Base-by-base conservation (phyloP, 805 yeast genomes). In the Candida fluviatilis region DNA sequence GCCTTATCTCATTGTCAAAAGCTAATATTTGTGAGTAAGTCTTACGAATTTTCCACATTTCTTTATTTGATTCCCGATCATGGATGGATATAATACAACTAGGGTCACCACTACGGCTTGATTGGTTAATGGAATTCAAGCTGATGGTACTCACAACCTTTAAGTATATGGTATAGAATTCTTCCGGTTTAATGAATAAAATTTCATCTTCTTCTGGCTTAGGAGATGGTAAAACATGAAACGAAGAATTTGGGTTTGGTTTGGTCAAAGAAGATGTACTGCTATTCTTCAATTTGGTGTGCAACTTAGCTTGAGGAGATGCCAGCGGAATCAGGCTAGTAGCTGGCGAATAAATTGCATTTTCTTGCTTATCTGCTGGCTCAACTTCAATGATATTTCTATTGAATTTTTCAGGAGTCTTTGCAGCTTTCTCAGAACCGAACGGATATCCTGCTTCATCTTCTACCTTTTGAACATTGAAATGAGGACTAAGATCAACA, bases 31-130 rank as follows among this genome's bases (percentile, higher is more conserved):
- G 82, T 1, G 75, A 62, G 41, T 79, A 73, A 2, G 78, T 58
- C 51, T 88, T 88, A 30, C 78, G 66, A 37, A 87, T 78, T 48
- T 80, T 71, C 83, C 95, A 90, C 67, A 85, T 74, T 49, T 81
- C 87, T 43, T 79, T 79, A 28, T 69, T 65, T 2, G 80, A 61
- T 17, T 71, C 78, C 24, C 80, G 72, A 47, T 84, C 91, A 33
- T 73, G 63, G 4, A 84, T 78, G 13, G 82, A 72, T 38, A 90
- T 70, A 1, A 84, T 68, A 16, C 84, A 69, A 19, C 62, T 61
- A 13, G 84, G 80, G 30, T 82, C 88, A 28, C 78, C 84, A 45
- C 71, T 70, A 28, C 68, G 71, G 8, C 46, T 30, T 7, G 60
- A 46, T 28, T 58, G 66, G n/a, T 57, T 54, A 3, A 63, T 60